Evolutionary conservation across 1,284 basidiomycete species (phyloP).

Genomic region (Ceraceosorus guamensis): DNA sequence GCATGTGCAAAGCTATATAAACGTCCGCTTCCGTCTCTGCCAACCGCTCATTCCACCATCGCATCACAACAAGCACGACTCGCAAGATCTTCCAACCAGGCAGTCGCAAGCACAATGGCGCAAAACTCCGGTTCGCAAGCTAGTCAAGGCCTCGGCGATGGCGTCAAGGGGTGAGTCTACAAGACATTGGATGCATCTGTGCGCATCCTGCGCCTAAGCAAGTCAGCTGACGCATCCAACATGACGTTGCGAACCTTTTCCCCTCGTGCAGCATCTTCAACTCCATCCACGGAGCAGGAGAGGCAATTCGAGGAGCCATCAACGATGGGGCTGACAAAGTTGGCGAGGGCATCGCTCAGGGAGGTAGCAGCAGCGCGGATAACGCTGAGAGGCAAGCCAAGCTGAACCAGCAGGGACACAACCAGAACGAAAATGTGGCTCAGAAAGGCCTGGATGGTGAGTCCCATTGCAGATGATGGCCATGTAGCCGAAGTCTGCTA

Average conservation of each 20-base stretch:
- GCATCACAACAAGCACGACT: too few relatives aligned
- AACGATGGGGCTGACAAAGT: constrained; percentile 24
- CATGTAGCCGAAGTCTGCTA: too few relatives aligned
- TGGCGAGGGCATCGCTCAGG: constrained; percentile 19
- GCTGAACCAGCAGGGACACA: neutral
- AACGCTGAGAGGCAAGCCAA: neutral
- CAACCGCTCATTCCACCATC: too few relatives aligned
- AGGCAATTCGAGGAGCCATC: constrained; percentile 31
- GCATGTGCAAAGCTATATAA: too few relatives aligned
- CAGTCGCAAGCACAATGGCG: too few relatives aligned
- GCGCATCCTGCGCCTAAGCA: neutral
- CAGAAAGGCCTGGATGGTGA: neutral
- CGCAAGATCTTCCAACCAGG: too few relatives aligned
- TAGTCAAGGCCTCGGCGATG: constrained; percentile 24
- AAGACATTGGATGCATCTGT: neutral
- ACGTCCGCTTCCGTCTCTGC: too few relatives aligned
- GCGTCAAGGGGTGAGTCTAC: constrained; percentile 33
- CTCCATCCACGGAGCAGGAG: constrained; percentile 26
- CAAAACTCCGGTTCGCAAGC: too few relatives aligned
- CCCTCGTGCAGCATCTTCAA: constrained; percentile 16
- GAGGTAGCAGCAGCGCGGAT: neutral
- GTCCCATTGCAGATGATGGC: too few relatives aligned
- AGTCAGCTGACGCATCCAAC: neutral
- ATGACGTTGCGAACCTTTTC: neutral
- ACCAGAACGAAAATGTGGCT: neutral